phyloP scores from a whole-genome alignment of 345 rosid genomes.

The Barbarea vulgaris region DNA sequence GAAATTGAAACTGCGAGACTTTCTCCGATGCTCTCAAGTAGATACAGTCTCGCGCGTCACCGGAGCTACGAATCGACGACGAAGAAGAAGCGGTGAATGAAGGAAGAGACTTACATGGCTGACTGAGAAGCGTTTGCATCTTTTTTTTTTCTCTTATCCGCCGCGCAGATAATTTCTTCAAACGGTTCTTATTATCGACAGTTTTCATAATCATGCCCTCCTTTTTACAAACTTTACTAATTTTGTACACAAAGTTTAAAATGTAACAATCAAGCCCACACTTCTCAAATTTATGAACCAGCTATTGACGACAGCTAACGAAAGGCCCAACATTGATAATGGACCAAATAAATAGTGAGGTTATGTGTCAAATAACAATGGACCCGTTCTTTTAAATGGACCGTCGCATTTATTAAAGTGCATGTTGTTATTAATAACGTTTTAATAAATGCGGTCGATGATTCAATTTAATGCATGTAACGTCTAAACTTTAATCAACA shows the following conservation, averaged over 20 bases:
- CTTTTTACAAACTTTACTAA: neutral
- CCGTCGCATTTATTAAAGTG: constrained; percentile 30
- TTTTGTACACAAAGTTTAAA: neutral
- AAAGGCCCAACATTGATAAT: constrained; percentile 32
- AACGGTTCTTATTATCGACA: constrained; percentile 33
- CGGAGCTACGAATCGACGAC: constrained; percentile 24
- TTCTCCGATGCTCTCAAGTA: constrained; percentile 19
- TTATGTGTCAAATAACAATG: constrained; percentile 1
- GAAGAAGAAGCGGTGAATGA: constrained; percentile 35
- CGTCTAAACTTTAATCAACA: neutral
- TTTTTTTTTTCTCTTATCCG: constrained; percentile 47
- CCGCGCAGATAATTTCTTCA: constrained; percentile 28
- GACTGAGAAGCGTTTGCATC: constrained; percentile 56
- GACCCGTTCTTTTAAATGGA: constrained; percentile 3
- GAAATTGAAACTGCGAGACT: constrained; percentile 25
- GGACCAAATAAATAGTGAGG: constrained; percentile 31
- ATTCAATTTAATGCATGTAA: neutral
- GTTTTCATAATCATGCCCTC: neutral
- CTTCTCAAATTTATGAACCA: neutral
- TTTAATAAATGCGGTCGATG: constrained; percentile 8
- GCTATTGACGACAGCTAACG: neutral
- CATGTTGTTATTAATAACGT: neutral
- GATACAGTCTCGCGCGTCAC: constrained; percentile 4
- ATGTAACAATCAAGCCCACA: neutral
- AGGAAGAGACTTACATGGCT: constrained; percentile 51